Conservation (phyloP, 2,329 filamentous ascomycete genomes). For the Orbilia oligospora region DNA sequence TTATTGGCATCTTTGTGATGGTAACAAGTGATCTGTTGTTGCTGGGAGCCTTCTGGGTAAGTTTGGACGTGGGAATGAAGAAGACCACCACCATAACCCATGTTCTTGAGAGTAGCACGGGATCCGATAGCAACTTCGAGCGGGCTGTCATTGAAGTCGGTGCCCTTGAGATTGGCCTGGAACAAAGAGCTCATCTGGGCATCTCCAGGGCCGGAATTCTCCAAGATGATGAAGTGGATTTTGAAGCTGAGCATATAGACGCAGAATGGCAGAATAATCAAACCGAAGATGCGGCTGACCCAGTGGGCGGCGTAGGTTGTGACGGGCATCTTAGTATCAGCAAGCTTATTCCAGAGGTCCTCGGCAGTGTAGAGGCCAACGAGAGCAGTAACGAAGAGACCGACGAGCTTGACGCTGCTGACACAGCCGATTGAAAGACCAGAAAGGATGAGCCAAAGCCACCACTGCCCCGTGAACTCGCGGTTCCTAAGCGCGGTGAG, state of each 20-base stretch:
- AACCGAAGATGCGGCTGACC: constrained; percentile 81
- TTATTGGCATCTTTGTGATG: constrained; percentile 99
- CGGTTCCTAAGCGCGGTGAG: constrained; percentile 90
- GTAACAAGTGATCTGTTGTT: constrained; percentile 99
- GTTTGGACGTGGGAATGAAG: constrained; percentile 97
- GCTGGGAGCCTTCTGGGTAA: constrained; percentile 90
- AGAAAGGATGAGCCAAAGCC: constrained; percentile 91
- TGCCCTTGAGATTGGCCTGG: constrained; percentile 94
- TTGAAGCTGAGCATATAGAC: constrained; percentile 98
- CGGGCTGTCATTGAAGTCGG: constrained; percentile 93
- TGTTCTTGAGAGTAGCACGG: constrained; percentile 94
- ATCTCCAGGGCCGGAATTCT: constrained; percentile 94
- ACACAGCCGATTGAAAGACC: constrained; percentile 97
- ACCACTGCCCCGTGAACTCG: constrained; percentile 93
- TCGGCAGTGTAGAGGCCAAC: constrained; percentile 96
- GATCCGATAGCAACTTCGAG: constrained; percentile 92
- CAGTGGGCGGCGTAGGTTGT: constrained; percentile 82
- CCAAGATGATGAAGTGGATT: constrained; percentile 91
- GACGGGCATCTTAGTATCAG: constrained; percentile 90
- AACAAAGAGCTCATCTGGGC: constrained; percentile 99
- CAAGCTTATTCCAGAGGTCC: constrained; percentile 98
- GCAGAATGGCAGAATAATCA: constrained; percentile 88
- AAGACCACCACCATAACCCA: constrained; percentile 97
- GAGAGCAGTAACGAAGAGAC: constrained; percentile 92
- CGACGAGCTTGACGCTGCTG: constrained; percentile 98